Base-by-base conservation (phyloP, 2,329 filamentous ascomycete species). In the Madurella fahalii region DNA sequence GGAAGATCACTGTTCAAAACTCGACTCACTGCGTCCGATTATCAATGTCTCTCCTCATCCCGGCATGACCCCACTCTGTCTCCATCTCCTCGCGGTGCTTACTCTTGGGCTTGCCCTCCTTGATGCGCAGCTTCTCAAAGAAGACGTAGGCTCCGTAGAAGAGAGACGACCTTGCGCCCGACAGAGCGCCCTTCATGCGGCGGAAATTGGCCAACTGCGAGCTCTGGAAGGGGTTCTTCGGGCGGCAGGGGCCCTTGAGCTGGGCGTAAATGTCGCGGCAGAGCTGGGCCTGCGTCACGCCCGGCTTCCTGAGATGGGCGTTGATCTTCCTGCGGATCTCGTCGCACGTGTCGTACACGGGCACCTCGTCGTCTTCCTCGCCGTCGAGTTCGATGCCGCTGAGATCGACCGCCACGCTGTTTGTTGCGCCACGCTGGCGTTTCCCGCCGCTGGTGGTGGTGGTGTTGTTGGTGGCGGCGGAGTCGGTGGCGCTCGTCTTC, bases 121-220 rank as follows among this genome's bases (percentile, higher is more conserved):
- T 71, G 53, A 84, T 67, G 15, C 80, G 68, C 59, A 79, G 54
- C 71, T 84, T 84, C 70, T 85, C 80, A 60, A 85, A 84, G 64
- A 76, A 82, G 25, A 82, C 74, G 65, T 84, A 84, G 0, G 72
- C 73, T 9, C 73, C 74, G 60, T 84, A 83, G 61, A 76, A 84
- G 2, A 78, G 67, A 8, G 60, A 58, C 45, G 67, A 75, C 1
- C 70, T 75, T 40, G 75, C 76, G 0, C 81, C 80, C 1, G 68
- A 65, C 15, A 63, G 67, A 0, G 76, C 57, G 0, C 81, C 80
- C 47, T 75, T 77, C 65, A 77, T 76, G 13, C 62, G 64, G 39
- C 78, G 71, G 65, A 84, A 84, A 16, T 70, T 65, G 17, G 68
- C 69, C 13, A 84, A 70, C 55, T 76, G 71, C 47, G 70, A 69